Evolutionary conservation across 106 monocot genomes (phyloP), one percentile per base, ranked within the genome.

Genomic region (Agapanthus africanus): DNA sequence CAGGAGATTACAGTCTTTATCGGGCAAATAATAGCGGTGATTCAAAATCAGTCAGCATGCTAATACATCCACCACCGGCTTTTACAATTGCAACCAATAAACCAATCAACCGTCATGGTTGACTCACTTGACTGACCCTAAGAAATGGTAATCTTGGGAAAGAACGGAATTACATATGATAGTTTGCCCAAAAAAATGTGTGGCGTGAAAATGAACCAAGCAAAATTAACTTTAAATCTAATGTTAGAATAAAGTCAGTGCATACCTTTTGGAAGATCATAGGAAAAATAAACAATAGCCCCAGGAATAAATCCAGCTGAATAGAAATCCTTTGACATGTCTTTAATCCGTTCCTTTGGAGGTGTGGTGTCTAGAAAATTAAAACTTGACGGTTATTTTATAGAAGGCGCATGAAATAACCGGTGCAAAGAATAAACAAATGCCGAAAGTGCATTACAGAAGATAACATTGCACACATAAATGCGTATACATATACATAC

Each of bases 221-320:
- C n/a, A n/a, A n/a, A n/a, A n/a, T n/a, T n/a, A n/a, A n/a, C n/a
- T n/a, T n/a, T n/a, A n/a, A n/a, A n/a, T n/a, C n/a, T n/a, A n/a
- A n/a, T n/a, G n/a, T n/a, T n/a, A n/a, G n/a, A n/a, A n/a, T n/a
- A n/a, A n/a, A n/a, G n/a, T n/a, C n/a, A n/a, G n/a, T 27, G 30
- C 0, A 5, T 44, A 94, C 94, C 94, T 87, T 78, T 81, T 26
- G 81, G 79, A 15, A 85, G 72, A 77, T 95, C 91, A 72, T 88
- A 90, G 35, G 88, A 83, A 64, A 91, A 91, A 71, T 88, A 91
- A 16, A 91, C 79, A 64, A 81, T 88, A 52, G 91, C 95, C 9
- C 95, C 95, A 71, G 95, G 95, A 70, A 70, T 81, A 85, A 95
- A 91, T 54, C 91, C 88, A 59, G 79, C 81, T 63, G 88, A 76